Percentiles rank a stretch among this genome's conserved stretches.
These are phyloP conservation scores for Solanum stenotomum DNA, from an alignment of 257 asterid species.

Conservation along the genomic window DNA sequence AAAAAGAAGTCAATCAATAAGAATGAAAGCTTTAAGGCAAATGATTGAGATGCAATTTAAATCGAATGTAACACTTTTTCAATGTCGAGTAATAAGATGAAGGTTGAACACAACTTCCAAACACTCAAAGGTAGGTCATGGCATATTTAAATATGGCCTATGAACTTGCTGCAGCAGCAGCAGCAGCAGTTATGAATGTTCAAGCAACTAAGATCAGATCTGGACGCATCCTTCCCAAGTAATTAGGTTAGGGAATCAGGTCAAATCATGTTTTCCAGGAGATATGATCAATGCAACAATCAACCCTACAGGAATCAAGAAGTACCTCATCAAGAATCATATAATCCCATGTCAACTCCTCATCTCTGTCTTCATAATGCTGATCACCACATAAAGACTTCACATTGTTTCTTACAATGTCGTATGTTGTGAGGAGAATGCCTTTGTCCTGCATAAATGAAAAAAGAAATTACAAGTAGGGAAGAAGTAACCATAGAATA, in stretches of 20 bases:
- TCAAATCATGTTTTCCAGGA: neutral
- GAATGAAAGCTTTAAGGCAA: neutral
- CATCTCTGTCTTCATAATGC: constrained; percentile 33
- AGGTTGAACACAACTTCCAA: neutral
- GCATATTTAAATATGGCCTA: neutral
- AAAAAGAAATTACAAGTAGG: neutral
- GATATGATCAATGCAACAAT: neutral
- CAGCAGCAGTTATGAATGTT: neutral
- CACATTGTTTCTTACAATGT: constrained; percentile 73
- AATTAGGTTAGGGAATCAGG: neutral
- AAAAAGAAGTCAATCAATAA: neutral
- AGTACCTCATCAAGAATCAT: constrained; percentile 91
- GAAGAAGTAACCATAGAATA: constrained; percentile 1
- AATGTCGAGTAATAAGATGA: neutral
- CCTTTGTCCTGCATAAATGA: constrained; percentile 59
- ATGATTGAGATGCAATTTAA: neutral
- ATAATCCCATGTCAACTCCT: constrained; percentile 70
- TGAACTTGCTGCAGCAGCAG: neutral
- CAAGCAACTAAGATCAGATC: neutral
- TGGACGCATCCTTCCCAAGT: neutral
- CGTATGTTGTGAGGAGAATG: constrained; percentile 83
- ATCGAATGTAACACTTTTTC: neutral
- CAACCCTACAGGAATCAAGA: neutral
- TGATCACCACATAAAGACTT: constrained; percentile 57
- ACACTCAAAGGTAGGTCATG: neutral